Base-by-base conservation (phyloP, 768 basidiomycete species). In the Terana coerulea region DNA sequence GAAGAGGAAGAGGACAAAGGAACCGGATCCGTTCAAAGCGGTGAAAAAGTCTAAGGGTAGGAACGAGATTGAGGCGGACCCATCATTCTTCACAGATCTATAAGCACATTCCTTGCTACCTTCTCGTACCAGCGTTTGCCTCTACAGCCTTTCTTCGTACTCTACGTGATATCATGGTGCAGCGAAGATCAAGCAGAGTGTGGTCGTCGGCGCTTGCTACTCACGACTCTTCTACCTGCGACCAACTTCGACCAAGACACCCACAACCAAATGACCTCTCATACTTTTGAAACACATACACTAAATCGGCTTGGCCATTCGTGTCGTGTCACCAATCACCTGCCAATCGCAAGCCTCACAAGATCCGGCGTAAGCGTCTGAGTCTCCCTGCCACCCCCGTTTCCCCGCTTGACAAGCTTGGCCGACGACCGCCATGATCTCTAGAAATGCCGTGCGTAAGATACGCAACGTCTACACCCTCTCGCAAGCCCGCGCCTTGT, bases 41-140 rank as follows among this genome's bases (percentile, higher is more conserved):
- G 65, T 69, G 22, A 77, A 72, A 62, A 79, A 72, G 69, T 78
- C 78, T 61, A 84, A 80, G 64, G 81, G 81, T 19, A 75, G 72
- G 55, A 83, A 85, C 54, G 70, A 76, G 40, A 70, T 81, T 25
- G 78, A 77, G 29, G 74, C 75, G 5, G 78, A 83, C 22, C 71
- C 72, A 12, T 72, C 78, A 17, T 90, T 89, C 66, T 90, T 90
- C 61, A 75, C 79, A 45, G 84, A 75, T 40, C 66, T 90, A 53
- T 87, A 66, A 59, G 6, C 15, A 14, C 36, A 37, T 37, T 37
- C 7, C 35, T 37, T 37, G 6, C 15, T 37, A 37, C n/a, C n/a
- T n/a, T n/a, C n/a, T n/a, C n/a, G n/a, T n/a, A n/a, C n/a, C n/a
- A n/a, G n/a, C n/a, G n/a, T n/a, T n/a, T n/a, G n/a, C n/a, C n/a